These are phyloP conservation scores for Aspergillus homomorphus DNA, from an alignment of 495 filamentous ascomycete species.

Conservation along the genomic window DNA sequence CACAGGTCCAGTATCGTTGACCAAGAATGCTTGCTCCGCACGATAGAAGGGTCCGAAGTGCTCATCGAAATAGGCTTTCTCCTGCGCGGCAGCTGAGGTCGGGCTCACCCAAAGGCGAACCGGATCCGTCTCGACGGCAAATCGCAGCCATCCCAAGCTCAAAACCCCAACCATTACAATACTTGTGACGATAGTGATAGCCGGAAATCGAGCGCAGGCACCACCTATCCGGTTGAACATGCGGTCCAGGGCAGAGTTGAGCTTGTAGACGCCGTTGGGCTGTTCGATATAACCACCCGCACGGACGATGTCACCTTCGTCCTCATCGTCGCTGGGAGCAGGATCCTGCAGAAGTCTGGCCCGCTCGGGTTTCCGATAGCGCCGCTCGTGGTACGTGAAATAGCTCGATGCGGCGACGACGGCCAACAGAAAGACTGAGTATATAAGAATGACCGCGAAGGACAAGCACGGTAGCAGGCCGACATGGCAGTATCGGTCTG, in stretches of 20 bases:
- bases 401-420: conserved; percentile 66
- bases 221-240: conserved; percentile 81
- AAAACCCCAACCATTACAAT: conserved; percentile 68
- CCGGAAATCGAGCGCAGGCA: conserved; percentile 76
- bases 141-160: conserved; percentile 82
- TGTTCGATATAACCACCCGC: conserved; percentile 67
- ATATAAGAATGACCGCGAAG: conserved; percentile 84
- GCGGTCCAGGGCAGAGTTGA: conserved; percentile 76
- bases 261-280: conserved; percentile 62
- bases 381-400: conserved; percentile 68
- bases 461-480: conserved; percentile 86
- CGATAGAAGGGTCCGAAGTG: conserved; percentile 96
- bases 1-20: conserved; percentile 86
- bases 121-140: conserved; percentile 82
- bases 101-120: conserved; percentile 95
- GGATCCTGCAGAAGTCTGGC: conserved; percentile 83
- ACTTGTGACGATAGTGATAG: conserved; percentile 71
- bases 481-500: conserved; percentile 70
- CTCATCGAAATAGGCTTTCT: conserved; percentile 92
- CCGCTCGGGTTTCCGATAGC: conserved; percentile 70
- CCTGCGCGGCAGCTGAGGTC: conserved; percentile 81
- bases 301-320: conserved; percentile 71
- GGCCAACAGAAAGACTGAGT: conserved; percentile 69
- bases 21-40: conserved; percentile 86
- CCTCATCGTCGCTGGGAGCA: conserved; percentile 82